Evolutionary conservation across 768 basidiomycete genomes (phyloP).

Genomic region (Macrolepiota fuliginosa): DNA sequence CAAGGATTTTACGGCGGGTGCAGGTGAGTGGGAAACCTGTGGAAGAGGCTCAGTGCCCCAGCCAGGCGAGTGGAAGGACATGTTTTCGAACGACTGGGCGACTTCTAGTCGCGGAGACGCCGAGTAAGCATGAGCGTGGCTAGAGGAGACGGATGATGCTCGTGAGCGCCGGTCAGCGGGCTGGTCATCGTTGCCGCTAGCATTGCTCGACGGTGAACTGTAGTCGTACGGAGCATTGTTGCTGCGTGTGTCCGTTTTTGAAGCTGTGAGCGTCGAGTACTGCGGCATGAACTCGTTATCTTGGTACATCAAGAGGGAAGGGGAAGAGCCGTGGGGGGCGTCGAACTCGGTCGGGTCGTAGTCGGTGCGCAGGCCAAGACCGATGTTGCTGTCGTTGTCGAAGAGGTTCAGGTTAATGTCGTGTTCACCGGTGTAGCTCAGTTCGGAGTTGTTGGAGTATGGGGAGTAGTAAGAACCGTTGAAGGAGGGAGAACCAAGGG

Average conservation of each 20-base stretch:
- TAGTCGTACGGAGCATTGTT: constrained; percentile 51
- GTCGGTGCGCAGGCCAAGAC: constrained; percentile 36
- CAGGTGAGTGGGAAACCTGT: constrained; percentile 19
- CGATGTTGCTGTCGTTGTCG: constrained; percentile 36
- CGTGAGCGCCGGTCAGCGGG: constrained; percentile 50
- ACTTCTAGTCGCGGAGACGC: constrained; percentile 58
- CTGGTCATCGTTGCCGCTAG: constrained; percentile 34
- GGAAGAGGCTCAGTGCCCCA: constrained; percentile 53
- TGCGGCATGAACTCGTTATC: constrained; percentile 46
- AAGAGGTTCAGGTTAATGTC: constrained; percentile 48
- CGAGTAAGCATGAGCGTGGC: constrained; percentile 35
- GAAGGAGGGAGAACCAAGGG: constrained; percentile 24
- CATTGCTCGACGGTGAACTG: constrained; percentile 62
- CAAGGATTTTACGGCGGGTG: constrained; percentile 47
- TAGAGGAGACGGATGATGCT: constrained; percentile 69
- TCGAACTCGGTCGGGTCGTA: constrained; percentile 81
- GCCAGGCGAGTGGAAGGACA: constrained; percentile 64
- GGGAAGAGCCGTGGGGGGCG: constrained; percentile 40
- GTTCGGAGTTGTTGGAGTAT: constrained; percentile 68
- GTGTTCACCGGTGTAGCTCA: constrained; percentile 48
- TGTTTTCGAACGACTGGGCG: constrained; percentile 56
- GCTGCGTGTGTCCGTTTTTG: constrained; percentile 20
- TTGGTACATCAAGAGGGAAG: constrained; percentile 56
- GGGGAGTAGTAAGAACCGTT: constrained; percentile 64
- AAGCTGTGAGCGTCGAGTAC: constrained; percentile 16